Evolutionary conservation across 441 rosid species (phyloP).

Genomic region (Gossypium trilobum): DNA sequence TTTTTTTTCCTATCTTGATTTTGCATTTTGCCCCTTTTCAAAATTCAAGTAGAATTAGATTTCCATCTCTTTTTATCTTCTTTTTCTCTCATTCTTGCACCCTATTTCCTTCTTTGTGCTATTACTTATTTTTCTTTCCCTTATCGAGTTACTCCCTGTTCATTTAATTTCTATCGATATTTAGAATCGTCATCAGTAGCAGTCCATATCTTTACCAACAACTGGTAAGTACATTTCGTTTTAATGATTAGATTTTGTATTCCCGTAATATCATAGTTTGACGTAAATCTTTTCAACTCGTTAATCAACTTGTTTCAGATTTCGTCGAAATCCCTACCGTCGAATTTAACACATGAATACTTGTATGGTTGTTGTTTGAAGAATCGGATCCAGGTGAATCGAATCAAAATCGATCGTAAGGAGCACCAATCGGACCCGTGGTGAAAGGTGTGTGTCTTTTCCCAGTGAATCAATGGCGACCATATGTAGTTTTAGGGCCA

Average conservation of each 20-base stretch:
- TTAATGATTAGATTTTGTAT: too few species aligned
- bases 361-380: background rate
- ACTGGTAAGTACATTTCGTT: background rate
- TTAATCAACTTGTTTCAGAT: background rate
- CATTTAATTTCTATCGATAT: too few species aligned
- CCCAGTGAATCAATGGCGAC: background rate
- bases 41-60: background rate
- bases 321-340: background rate
- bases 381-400: background rate
- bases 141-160: background rate
- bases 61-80: background rate
- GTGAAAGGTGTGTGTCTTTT: background rate
- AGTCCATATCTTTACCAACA: background rate
- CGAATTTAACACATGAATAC: background rate
- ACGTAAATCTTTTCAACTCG: background rate
- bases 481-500: background rate
- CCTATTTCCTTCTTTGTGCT: background rate
- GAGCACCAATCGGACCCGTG: background rate
- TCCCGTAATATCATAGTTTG: background rate
- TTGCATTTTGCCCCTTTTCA: background rate
- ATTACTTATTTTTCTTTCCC: background rate
- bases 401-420: background rate
- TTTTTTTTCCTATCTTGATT: background rate
- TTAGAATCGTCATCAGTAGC: background rate
- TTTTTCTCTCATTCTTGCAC: background rate